Evolutionary conservation across 2,329 filamentous ascomycete genomes (phyloP).

Genomic region (Fusarium proliferatum): DNA sequence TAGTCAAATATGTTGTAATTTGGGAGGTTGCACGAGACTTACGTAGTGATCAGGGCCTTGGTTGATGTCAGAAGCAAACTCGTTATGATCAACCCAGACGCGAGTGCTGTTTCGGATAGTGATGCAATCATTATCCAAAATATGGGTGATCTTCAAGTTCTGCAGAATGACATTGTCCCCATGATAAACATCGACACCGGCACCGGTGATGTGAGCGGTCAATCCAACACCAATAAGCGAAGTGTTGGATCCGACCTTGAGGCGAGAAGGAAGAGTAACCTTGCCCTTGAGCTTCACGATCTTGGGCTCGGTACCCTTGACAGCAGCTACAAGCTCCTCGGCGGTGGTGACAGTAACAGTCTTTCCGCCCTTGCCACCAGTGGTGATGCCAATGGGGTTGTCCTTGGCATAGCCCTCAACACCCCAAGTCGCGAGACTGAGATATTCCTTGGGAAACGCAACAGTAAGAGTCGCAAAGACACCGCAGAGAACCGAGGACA

Average conservation of each 20-base stretch:
- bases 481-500: slow-evolving; percentile 17
- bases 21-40: accelerated
- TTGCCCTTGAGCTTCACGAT: slow-evolving; percentile 55
- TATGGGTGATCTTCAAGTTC: slow-evolving; percentile 52
- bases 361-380: slow-evolving; percentile 57
- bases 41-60: slow-evolving; percentile 54
- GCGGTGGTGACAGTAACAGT: slow-evolving; percentile 58
- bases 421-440: slow-evolving; percentile 39
- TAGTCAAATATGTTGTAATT: accelerated
- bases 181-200: slow-evolving; percentile 51
- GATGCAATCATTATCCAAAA: slow-evolving; percentile 56
- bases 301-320: slow-evolving; percentile 53
- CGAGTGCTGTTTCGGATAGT: slow-evolving; percentile 57
- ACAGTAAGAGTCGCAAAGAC: slow-evolving; percentile 22
- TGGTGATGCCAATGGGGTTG: slow-evolving; percentile 53
- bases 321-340: slow-evolving; percentile 57
- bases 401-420: slow-evolving; percentile 47
- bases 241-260: slow-evolving; percentile 59
- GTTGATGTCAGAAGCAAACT: slow-evolving; percentile 56
- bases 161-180: slow-evolving; percentile 55
- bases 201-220: slow-evolving; percentile 51
- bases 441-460: slow-evolving; percentile 34
- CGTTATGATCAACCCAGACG: slow-evolving; percentile 61
- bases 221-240: slow-evolving; percentile 53
- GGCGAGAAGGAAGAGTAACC: slow-evolving; percentile 50